These are phyloP conservation scores for Verticillium zaregamsianum DNA, from an alignment of 2,329 filamentous ascomycete species.

Conservation along the genomic window DNA sequence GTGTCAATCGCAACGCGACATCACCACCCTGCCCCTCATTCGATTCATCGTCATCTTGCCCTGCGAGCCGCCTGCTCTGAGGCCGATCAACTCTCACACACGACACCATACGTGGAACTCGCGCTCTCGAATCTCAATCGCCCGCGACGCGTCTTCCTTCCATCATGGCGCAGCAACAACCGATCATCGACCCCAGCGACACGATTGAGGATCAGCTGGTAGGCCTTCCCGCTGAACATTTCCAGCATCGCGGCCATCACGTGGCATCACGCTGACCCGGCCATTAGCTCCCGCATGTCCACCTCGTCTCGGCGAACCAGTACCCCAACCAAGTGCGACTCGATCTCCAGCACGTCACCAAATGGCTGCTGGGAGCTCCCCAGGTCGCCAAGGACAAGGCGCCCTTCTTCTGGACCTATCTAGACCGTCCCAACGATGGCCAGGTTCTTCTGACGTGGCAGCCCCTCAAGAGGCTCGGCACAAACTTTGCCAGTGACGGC, in stretches of 20 bases:
- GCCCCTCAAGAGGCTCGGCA: slow-evolving; percentile 64
- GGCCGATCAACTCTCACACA: not conserved
- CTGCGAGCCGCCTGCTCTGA: not conserved
- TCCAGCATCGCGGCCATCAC: slow-evolving; percentile 5
- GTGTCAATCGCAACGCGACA: slow-evolving; percentile 3
- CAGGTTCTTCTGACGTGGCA: slow-evolving; percentile 87
- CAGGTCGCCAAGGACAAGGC: slow-evolving; percentile 80
- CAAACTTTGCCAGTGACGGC: slow-evolving; percentile 83
- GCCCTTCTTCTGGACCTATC: slow-evolving; percentile 90
- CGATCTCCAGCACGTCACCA: slow-evolving; percentile 71
- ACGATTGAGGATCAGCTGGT: slow-evolving; percentile 14
- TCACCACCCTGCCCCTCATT: not conserved
- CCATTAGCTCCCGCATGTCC: slow-evolving; percentile 75
- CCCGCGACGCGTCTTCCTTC: slow-evolving; percentile 2
- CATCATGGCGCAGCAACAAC: slow-evolving; percentile 10
- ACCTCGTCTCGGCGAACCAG: slow-evolving; percentile 78
- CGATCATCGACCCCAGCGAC: slow-evolving; percentile 10
- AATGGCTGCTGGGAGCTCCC: slow-evolving; percentile 79
- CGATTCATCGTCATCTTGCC: no score
- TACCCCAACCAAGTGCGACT: slow-evolving; percentile 72
- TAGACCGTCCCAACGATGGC: slow-evolving; percentile 77
- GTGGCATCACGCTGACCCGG: not conserved
- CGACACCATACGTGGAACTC: not conserved
- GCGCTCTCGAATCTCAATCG: not conserved
- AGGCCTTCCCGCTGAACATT: not conserved